These are phyloP conservation scores for Rhizopus microsporus DNA, from an alignment of 371 early-diverging fungal genomes.

Conservation along the genomic window DNA sequence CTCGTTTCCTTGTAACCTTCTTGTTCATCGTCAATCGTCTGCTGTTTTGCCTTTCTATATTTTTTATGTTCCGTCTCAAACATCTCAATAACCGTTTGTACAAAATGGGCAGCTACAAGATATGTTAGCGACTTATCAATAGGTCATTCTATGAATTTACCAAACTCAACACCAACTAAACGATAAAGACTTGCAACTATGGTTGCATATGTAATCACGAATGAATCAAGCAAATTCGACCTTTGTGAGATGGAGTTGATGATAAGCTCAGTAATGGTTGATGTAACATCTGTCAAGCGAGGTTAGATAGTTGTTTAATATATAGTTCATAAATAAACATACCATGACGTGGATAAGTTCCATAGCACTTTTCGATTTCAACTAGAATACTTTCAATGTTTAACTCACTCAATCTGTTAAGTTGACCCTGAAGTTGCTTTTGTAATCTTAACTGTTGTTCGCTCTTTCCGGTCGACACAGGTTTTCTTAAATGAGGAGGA, in stretches of 20 bases:
- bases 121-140: background rate
- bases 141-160: constrained; percentile 26
- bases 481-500: constrained; percentile 87
- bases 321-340: constrained; percentile 17
- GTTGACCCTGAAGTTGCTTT: constrained; percentile 80
- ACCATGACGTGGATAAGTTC: constrained; percentile 82
- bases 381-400: constrained; percentile 85
- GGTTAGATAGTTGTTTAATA: background rate
- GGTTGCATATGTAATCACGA: constrained; percentile 86
- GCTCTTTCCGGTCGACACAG: constrained; percentile 44
- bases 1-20: constrained; percentile 67
- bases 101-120: constrained; percentile 73
- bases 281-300: constrained; percentile 68
- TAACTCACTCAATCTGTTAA: constrained; percentile 89
- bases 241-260: constrained; percentile 77
- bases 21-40: constrained; percentile 44
- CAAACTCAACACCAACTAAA: constrained; percentile 84
- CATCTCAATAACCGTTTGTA: constrained; percentile 81
- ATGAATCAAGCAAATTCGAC: constrained; percentile 84
- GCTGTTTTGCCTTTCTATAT: constrained; percentile 29
- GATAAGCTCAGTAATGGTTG: constrained; percentile 78
- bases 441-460: constrained; percentile 72
- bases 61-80: constrained; percentile 55
- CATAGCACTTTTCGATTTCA: constrained; percentile 80
- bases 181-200: constrained; percentile 82